Evolutionary conservation across 768 basidiomycete species (phyloP).

Genomic region (Pleurotus tuber-regium): DNA sequence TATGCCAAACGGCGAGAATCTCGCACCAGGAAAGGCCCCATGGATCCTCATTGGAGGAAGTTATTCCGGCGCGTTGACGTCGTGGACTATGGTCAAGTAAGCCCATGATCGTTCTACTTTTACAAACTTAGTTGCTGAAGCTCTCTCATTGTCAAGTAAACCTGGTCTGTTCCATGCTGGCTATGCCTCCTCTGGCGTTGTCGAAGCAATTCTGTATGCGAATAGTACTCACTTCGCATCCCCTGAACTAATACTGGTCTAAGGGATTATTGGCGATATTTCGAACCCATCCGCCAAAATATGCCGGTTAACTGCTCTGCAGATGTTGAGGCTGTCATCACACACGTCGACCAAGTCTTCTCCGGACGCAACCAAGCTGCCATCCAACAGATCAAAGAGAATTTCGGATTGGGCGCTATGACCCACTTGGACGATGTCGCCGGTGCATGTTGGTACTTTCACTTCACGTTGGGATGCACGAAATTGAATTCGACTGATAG

Average conservation of each 20-base stretch:
- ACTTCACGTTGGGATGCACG: slow-evolving; percentile 17
- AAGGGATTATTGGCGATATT: slow-evolving; percentile 69
- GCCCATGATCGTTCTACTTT: too few relatives aligned
- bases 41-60: slow-evolving; percentile 53
- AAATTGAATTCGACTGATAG: too few relatives aligned
- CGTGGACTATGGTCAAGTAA: slow-evolving; percentile 67
- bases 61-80: slow-evolving; percentile 36
- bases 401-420: slow-evolving; percentile 56
- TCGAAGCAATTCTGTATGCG: slow-evolving; percentile 55
- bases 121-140: slow-evolving; percentile 2
- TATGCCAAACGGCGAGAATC: slow-evolving; percentile 60
- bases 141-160: slow-evolving; percentile 35
- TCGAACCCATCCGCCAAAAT: slow-evolving; percentile 63
- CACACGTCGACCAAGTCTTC: slow-evolving; percentile 60
- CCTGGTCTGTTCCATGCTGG: slow-evolving; percentile 62
- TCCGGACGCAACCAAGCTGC: slow-evolving; percentile 38
- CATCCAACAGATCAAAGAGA: slow-evolving; percentile 52
- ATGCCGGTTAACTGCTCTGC: slow-evolving; percentile 76
- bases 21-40: slow-evolving; percentile 53
- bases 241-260: not conserved
- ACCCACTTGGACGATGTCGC: slow-evolving; percentile 68
- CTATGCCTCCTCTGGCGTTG: slow-evolving; percentile 67
- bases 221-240: not conserved
- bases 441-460: slow-evolving; percentile 41
- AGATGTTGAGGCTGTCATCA: slow-evolving; percentile 63